Percentiles rank a stretch among this genome's conserved stretches.
phyloP scores from a whole-genome alignment of 306 rosid genomes.

The Vicia faba region DNA sequence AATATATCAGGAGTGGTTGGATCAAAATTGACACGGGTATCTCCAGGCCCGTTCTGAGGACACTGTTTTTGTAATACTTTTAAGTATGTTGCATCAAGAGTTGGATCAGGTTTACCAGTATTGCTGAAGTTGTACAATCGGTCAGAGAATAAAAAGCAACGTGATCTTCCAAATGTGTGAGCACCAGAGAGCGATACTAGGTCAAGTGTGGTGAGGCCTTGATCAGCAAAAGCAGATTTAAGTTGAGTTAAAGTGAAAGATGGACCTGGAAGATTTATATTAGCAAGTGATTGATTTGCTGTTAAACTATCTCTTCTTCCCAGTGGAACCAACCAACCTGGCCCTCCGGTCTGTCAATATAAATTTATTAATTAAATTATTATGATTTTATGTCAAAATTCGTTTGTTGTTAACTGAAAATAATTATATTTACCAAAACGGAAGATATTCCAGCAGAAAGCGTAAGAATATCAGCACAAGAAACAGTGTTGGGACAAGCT shows the following conservation, averaged over 20 bases:
- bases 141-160: neutral
- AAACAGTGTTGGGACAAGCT: constrained; percentile 50
- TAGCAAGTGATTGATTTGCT: neutral
- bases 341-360: constrained; percentile 47
- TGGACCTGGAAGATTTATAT: constrained; percentile 1
- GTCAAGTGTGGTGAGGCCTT: neutral
- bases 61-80: neutral
- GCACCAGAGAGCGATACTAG: constrained; percentile 37
- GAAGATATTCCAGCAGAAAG: constrained; percentile 48
- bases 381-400: neutral
- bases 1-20: constrained; percentile 32
- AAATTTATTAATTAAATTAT: neutral
- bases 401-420: neutral
- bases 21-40: constrained; percentile 29
- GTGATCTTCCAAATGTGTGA: constrained; percentile 46
- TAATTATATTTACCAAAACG: constrained; percentile 32
- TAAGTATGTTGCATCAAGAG: constrained; percentile 25
- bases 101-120: constrained; percentile 37
- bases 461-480: constrained; percentile 65
- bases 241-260: neutral
- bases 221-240: neutral
- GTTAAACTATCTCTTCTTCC: constrained; percentile 11
- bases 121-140: constrained; percentile 38
- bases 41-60: constrained; percentile 3
- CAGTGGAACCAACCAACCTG: constrained; percentile 35